These are phyloP conservation scores for Vachellia collinsii DNA, from an alignment of 306 rosid genomes.

Conservation along the genomic window DNA sequence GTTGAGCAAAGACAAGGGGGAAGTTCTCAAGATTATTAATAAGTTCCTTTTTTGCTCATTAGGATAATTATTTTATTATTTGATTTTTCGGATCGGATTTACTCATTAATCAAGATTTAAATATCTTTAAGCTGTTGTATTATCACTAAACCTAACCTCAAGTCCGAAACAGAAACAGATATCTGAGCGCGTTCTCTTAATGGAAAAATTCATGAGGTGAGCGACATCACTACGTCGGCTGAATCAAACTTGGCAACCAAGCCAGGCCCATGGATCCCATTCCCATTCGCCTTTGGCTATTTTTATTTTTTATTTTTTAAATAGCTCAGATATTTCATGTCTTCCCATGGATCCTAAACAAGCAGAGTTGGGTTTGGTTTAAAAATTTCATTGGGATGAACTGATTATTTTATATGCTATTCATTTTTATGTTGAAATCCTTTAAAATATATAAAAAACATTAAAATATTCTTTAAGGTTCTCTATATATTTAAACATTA, in stretches of 20 bases:
- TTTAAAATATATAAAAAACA: not conserved
- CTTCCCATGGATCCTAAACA: not conserved
- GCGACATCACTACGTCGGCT: constrained; percentile 38
- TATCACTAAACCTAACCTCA: not conserved
- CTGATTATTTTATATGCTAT: not conserved
- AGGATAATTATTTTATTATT: no score
- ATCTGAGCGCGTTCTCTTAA: not conserved
- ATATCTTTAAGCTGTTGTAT: not conserved
- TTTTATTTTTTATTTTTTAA: not conserved
- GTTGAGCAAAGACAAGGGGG: not conserved
- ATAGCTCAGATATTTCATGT: not conserved
- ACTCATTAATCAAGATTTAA: not conserved
- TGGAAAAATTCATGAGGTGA: constrained; percentile 30
- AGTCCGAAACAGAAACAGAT: not conserved
- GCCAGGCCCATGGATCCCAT: constrained; percentile 38
- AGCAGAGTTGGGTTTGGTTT: not conserved
- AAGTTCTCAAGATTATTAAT: not conserved
- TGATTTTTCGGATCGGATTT: not conserved
- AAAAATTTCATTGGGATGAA: not conserved
- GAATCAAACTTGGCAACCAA: constrained; percentile 50
- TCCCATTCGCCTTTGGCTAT: not conserved
- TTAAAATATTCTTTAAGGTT: no score
- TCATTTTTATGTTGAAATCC: not conserved
- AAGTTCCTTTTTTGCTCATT: not conserved
- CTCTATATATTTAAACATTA: no score